phyloP scores from a whole-genome alignment of 139 green algal species.

The Chlamydomonas sphaeroides region DNA sequence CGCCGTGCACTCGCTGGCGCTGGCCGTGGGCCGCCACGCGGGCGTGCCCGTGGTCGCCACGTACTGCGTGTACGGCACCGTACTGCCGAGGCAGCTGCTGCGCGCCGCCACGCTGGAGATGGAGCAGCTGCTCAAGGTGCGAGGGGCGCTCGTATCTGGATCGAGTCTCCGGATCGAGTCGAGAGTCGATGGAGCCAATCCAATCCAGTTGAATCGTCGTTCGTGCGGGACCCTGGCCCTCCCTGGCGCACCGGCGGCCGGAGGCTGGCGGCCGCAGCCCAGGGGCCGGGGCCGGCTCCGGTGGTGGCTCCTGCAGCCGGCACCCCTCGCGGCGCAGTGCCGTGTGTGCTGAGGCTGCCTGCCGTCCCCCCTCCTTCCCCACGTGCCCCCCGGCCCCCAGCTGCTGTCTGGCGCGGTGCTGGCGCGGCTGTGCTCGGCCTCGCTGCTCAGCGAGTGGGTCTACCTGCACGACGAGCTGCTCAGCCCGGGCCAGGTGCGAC shows the following conservation, averaged over 20 bases:
- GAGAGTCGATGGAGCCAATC: no score
- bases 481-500: background rate
- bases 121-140: constrained; percentile 36
- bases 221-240: no score
- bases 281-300: background rate
- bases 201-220: no score
- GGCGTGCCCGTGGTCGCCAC: background rate
- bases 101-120: constrained; percentile 25
- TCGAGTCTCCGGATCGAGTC: no score
- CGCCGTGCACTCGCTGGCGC: constrained; percentile 15
- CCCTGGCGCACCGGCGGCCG: no score
- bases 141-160: no score
- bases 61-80: constrained; percentile 32
- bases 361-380: no score
- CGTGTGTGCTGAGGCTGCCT: no score
- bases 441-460: constrained; percentile 14
- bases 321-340: no score
- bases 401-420: background rate
- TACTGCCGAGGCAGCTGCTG: constrained; percentile 32
- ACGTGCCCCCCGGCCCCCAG: no score
- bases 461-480: constrained; percentile 33
- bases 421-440: background rate
- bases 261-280: no score
- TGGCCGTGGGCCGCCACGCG: constrained; percentile 1
- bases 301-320: no score